Evolutionary conservation across 805 yeast genomes (phyloP).

Genomic region (Nakazawaea wickerhamii): DNA sequence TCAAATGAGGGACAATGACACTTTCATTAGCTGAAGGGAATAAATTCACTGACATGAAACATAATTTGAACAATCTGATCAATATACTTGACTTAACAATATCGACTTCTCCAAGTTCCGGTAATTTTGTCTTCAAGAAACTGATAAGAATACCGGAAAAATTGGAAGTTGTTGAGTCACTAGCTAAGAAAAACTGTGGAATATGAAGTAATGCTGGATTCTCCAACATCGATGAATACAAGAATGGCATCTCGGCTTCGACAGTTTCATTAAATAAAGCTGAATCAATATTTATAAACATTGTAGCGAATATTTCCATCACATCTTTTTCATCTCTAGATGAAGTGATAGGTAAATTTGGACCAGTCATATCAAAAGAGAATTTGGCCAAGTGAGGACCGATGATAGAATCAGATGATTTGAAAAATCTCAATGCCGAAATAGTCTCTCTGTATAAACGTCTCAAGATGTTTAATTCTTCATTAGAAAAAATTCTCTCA

Average conservation of each 20-base stretch:
- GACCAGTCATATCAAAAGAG: constrained; percentile 65
- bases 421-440: constrained; percentile 71
- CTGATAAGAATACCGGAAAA: constrained; percentile 79
- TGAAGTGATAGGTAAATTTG: constrained; percentile 78
- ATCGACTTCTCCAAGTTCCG: constrained; percentile 77
- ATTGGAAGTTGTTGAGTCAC: constrained; percentile 90
- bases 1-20: constrained; percentile 83
- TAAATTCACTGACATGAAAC: constrained; percentile 92
- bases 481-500: constrained; percentile 77
- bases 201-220: constrained; percentile 85
- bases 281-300: constrained; percentile 90
- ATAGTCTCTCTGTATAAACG: constrained; percentile 81
- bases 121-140: constrained; percentile 67
- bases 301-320: constrained; percentile 92
- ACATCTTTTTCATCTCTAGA: constrained; percentile 91
- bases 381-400: constrained; percentile 27
- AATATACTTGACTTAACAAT: constrained; percentile 72
- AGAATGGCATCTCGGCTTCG: constrained; percentile 68
- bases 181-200: constrained; percentile 90
- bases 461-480: constrained; percentile 75
- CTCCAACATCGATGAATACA: constrained; percentile 72
- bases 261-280: constrained; percentile 93
- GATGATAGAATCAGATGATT: constrained; percentile 44
- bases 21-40: constrained; percentile 85
- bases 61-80: constrained; percentile 81